These are phyloP conservation scores for Lachancea lanzarotensis DNA, from an alignment of 805 yeast genomes.

Conservation along the genomic window DNA sequence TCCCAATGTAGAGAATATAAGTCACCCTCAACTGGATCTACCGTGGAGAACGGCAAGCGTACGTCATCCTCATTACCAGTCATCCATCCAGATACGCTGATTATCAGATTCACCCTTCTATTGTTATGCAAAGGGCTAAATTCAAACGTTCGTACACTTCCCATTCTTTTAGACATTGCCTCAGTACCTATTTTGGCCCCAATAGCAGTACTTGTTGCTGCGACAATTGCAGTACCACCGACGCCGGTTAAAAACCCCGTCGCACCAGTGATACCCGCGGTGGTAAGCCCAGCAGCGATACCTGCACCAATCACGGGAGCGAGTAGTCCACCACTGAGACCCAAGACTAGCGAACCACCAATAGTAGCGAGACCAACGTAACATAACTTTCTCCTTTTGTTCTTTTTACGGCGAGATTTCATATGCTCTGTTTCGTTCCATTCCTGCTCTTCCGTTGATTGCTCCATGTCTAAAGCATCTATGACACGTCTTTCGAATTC, in stretches of 20 bases:
- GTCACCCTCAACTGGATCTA: conserved; percentile 98
- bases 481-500: conserved; percentile 90
- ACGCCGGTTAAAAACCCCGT: conserved; percentile 89
- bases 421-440: conserved; percentile 70
- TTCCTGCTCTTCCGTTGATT: conserved; percentile 60
- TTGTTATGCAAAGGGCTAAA: conserved; percentile 88
- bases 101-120: conserved; percentile 74
- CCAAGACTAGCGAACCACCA: conserved; percentile 92
- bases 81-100: conserved; percentile 98
- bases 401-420: conserved; percentile 60
- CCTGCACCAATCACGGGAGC: conserved; percentile 99
- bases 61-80: conserved; percentile 92
- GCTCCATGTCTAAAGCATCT: conserved; percentile 84
- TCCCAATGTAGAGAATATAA: conserved; percentile 91
- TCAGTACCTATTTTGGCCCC: conserved; percentile 85
- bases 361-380: conserved; percentile 92
- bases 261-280: conserved; percentile 93
- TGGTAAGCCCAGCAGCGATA: conserved; percentile 91
- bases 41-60: conserved; percentile 89
- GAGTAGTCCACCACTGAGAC: conserved; percentile 87
- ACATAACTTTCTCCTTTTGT: conserved; percentile 61
- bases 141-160: conserved; percentile 90
- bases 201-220: conserved; percentile 82
- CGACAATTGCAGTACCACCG: conserved; percentile 92
- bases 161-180: conserved; percentile 83